Evolutionary conservation across 208 protist genomes (phyloP).

Genomic region (Acanthamoeba lugdunensis): DNA sequence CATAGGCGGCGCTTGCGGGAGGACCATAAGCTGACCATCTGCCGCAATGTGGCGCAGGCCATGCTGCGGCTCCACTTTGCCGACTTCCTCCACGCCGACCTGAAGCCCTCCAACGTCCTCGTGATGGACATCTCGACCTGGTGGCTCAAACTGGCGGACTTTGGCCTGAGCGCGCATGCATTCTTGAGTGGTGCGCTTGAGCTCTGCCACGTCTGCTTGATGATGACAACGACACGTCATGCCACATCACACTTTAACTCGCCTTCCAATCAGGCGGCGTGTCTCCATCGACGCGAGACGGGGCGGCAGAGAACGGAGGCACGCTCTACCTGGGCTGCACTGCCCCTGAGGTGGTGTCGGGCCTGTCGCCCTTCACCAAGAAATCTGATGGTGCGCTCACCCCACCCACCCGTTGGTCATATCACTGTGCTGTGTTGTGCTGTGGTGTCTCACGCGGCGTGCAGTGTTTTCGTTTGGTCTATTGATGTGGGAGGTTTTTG

Average conservation of each 20-base stretch:
- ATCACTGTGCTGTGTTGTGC: no score
- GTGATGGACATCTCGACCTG: slow-evolving; percentile 36
- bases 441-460: no score
- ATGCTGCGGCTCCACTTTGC: slow-evolving; percentile 17
- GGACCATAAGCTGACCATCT: slow-evolving; percentile 10
- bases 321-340: slow-evolving; percentile 31
- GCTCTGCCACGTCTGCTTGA: background rate
- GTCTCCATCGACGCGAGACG: background rate
- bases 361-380: slow-evolving; percentile 33
- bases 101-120: slow-evolving; percentile 21
- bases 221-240: background rate
- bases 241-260: background rate
- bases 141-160: slow-evolving; percentile 49
- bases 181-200: background rate
- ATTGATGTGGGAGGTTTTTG: slow-evolving; percentile 38
- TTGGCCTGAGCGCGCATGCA: slow-evolving; percentile 18
- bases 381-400: slow-evolving; percentile 7
- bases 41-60: slow-evolving; percentile 31
- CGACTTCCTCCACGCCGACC: slow-evolving; percentile 36
- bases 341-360: slow-evolving; percentile 14
- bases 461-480: slow-evolving; percentile 33
- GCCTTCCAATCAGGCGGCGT: background rate
- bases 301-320: background rate
- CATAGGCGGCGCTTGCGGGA: background rate
- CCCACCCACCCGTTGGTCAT: no score